Percentiles rank a stretch among this genome's conserved stretches.
Conservation (phyloP, 192 early-diverging fungal genomes). For the Allomyces arbusculus region DNA sequence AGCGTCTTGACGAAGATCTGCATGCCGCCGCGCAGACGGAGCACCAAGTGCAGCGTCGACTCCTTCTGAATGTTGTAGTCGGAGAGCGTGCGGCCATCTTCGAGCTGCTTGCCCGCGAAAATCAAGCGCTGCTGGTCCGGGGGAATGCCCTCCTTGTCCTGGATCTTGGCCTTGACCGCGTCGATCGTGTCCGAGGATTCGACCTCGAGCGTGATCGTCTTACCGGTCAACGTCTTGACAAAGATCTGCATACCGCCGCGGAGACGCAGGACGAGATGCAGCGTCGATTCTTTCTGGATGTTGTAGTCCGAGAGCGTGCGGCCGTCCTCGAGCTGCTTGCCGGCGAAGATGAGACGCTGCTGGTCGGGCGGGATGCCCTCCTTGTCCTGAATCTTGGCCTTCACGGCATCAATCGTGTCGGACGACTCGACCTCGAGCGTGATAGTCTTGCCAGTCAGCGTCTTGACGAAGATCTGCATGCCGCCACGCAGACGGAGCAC, state of each 20-base stretch:
- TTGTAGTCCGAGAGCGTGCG: constrained; percentile 55
- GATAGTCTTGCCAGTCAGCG: constrained; percentile 91
- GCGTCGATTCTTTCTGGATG: constrained; percentile 67
- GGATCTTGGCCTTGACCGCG: constrained; percentile 65
- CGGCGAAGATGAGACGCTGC: constrained; percentile 65
- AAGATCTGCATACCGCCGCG: constrained; percentile 39
- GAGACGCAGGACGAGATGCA: constrained; percentile 55
- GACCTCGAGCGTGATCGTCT: constrained; percentile 87
- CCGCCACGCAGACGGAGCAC: constrained; percentile 45
- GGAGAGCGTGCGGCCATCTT: constrained; percentile 47
- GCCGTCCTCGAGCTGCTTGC: constrained; percentile 65
- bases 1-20: constrained; percentile 47
- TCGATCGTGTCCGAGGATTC: constrained; percentile 61
- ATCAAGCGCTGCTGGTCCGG: constrained; percentile 67
- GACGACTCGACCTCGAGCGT: constrained; percentile 70
- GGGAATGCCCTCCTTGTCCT: constrained; percentile 71
- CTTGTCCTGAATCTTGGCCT: constrained; percentile 68
- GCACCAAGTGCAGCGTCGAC: constrained; percentile 54
- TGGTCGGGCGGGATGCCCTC: constrained; percentile 72
- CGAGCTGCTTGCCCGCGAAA: constrained; percentile 64
- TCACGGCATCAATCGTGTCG: constrained; percentile 64
- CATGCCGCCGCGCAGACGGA: constrained; percentile 57
- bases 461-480: constrained; percentile 60
- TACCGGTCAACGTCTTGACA: constrained; percentile 78
- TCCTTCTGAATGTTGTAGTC: constrained; percentile 77